Conservation (phyloP, 352 stramenopile genomes). For the Vaucheria bursata region DNA sequence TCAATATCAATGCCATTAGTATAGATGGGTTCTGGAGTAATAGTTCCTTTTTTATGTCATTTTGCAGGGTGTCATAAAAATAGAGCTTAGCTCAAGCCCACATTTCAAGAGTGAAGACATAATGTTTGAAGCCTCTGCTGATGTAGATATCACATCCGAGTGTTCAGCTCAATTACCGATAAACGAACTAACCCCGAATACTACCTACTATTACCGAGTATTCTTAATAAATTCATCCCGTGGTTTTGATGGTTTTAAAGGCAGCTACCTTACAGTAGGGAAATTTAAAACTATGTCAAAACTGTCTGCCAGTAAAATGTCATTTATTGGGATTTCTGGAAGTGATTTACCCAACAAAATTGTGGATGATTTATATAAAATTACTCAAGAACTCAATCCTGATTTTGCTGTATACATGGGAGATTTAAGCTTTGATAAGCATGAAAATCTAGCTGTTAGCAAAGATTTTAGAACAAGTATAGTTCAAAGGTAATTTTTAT, state of each 20-base stretch:
- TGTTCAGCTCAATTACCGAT: neutral
- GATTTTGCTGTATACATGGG: no score
- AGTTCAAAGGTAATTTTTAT: no score
- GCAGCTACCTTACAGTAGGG: no score
- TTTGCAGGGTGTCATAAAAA: neutral
- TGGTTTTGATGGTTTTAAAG: neutral
- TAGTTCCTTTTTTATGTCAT: neutral
- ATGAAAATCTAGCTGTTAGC: no score
- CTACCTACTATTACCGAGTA: neutral
- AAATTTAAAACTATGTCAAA: no score
- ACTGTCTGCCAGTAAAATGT: no score
- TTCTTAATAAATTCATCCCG: neutral
- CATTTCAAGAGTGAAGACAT: neutral
- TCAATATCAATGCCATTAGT: neutral
- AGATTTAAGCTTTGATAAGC: no score
- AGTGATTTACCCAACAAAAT: no score
- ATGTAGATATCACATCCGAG: neutral
- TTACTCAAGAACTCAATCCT: no score
- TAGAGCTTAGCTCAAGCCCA: neutral
- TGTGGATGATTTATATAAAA: no score
- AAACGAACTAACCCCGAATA: neutral
- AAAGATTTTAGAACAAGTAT: no score
- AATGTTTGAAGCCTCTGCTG: neutral
- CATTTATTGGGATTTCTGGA: no score
- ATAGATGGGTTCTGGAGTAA: neutral